phyloP scores from a whole-genome alignment of 2,329 filamentous ascomycete species.

The Cercospora citrullina region DNA sequence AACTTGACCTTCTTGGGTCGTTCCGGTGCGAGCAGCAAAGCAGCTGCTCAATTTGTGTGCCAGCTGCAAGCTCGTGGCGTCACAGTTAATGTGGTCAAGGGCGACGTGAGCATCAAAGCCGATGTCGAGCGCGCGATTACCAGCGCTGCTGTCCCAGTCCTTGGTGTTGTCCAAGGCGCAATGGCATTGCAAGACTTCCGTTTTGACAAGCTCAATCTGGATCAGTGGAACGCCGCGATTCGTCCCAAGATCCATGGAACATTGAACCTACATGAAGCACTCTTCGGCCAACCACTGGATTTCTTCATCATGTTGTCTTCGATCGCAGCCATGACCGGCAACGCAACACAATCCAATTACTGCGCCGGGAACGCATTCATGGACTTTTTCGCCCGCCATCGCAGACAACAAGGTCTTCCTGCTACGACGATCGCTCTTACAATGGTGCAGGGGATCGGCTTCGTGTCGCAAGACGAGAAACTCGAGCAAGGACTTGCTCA shows the following conservation, averaged over 20 bases:
- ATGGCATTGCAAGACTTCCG: not conserved
- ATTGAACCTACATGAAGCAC: not conserved
- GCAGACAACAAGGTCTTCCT: constrained; percentile 17
- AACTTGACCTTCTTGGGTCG: not conserved
- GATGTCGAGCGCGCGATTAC: not conserved
- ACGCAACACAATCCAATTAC: constrained; percentile 41
- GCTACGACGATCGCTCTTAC: constrained; percentile 33
- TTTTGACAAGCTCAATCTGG: not conserved
- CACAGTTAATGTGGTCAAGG: not conserved
- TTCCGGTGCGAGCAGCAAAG: not conserved
- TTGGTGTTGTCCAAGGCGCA: not conserved
- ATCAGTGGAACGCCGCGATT: not conserved
- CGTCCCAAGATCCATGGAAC: not conserved
- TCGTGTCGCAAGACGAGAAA: not conserved
- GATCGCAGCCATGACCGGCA: not conserved
- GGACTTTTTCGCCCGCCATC: constrained; percentile 24
- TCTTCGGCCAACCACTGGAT: not conserved
- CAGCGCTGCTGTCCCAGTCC: not conserved
- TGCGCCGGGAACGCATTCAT: constrained; percentile 24
- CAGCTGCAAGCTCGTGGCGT: not conserved
- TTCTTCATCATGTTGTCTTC: not conserved
- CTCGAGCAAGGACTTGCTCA: not conserved
- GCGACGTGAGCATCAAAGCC: not conserved
- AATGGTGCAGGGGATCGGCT: not conserved
- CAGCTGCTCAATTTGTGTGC: not conserved